Percentiles rank a stretch among this genome's conserved stretches.
Evolutionary conservation across 495 filamentous ascomycete genomes (phyloP).

Genomic region (Oidiodendron maius): DNA sequence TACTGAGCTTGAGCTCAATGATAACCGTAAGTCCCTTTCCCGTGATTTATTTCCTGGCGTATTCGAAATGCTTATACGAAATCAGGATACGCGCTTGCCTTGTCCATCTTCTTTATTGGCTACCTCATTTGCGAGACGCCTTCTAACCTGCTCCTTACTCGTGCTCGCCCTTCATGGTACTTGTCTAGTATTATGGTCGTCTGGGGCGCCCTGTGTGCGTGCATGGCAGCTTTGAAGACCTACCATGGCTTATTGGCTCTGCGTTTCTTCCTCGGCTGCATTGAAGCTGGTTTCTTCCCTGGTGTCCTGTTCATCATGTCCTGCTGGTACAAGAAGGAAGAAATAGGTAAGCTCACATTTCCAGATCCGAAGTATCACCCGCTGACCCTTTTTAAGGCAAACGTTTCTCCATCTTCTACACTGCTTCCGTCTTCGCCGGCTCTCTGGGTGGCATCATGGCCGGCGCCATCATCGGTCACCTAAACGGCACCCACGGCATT

Average conservation of each 20-base stretch:
- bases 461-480: constrained; percentile 21
- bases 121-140: constrained; percentile 44
- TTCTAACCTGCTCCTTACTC: constrained; percentile 37
- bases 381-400: constrained; percentile 14
- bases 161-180: constrained; percentile 36
- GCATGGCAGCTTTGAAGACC: constrained; percentile 34
- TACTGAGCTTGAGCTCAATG: constrained; percentile 22
- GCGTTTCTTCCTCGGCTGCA: constrained; percentile 50
- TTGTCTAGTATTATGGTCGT: constrained; percentile 37
- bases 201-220: constrained; percentile 21
- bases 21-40: constrained; percentile 28
- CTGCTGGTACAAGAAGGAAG: constrained; percentile 45
- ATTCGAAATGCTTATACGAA: too few species aligned
- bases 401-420: constrained; percentile 45
- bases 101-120: too few species aligned
- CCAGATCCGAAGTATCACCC: not conserved
- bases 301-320: constrained; percentile 44
- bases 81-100: too few species aligned
- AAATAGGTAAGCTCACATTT: constrained; percentile 37
- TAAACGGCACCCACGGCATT: constrained; percentile 33
- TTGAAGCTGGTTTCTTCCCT: constrained; percentile 54
- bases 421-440: constrained; percentile 41
- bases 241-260: constrained; percentile 31
- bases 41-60: too few species aligned
- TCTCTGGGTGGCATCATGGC: constrained; percentile 48